Evolutionary conservation across 495 filamentous ascomycete species (phyloP), one percentile per base, ranked within the genome.

Genomic region (Penicillium pancosmium): DNA sequence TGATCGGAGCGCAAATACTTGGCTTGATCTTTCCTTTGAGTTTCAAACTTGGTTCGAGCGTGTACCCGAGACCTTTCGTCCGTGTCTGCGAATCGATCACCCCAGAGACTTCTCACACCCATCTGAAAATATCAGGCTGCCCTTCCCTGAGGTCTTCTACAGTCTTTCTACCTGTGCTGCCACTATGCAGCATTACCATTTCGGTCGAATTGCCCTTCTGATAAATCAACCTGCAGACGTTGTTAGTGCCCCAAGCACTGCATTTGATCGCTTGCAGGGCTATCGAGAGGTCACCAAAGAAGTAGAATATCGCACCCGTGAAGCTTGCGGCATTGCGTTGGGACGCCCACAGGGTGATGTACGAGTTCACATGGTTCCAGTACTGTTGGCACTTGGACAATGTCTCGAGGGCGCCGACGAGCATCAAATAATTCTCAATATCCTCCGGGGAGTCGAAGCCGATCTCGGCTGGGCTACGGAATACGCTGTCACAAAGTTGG

Each of bases 211-310:
- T 13, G 73, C 73, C 4, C 58, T 80, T 0, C 55, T 72, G 1
- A 63, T 80, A 8, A 78, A 80, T 21, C 64, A 70, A 11, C 77
- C 77, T 0, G 52, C 68, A 10, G 74, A 79, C 47, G 64, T 61
- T 2, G 55, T 75, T 40, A 70, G 66, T 13, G 73, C 66, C 0
- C 75, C 71, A 0, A 75, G 70, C 35, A 77, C 71, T 5, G 73
- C 75, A 1, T 78, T 76, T 50, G 74, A 78, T 53, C 73, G 75
- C 4, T 57, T 79, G 3, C 73, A 76, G 35, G 67, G 69, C 2
- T 77, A 78, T 31, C 63, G 77, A 9, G 75, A 78, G 50, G 59
- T 79, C 15, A 77, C 74, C 4, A 78, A 78, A 35, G 74, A 79
- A 50, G 74, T 77, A 8, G 77, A 79, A 43, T 72, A 70, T 50